These are phyloP conservation scores for Hirsutella rhossiliensis DNA, from an alignment of 2,329 filamentous ascomycete genomes.

Conservation along the genomic window DNA sequence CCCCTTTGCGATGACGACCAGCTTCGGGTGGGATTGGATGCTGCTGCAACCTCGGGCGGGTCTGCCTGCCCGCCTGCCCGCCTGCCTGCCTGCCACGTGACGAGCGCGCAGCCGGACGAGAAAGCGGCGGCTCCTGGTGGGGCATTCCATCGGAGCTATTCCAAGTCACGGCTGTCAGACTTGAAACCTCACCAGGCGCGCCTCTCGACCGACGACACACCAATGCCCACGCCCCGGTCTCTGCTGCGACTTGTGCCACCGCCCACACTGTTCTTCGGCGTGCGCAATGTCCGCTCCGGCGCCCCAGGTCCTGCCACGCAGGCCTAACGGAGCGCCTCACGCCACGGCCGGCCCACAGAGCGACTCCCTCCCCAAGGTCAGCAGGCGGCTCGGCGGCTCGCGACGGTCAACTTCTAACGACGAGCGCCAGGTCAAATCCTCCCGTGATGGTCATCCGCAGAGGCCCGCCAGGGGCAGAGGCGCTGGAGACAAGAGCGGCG, in stretches of 20 bases:
- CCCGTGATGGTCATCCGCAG: background rate
- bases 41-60: background rate
- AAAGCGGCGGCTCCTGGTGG: too few species aligned
- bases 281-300: conserved; percentile 24
- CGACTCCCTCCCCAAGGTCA: conserved; percentile 16
- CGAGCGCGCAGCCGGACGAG: too few species aligned
- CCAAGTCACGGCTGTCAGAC: background rate
- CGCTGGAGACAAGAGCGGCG: conserved; percentile 14
- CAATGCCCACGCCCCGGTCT: conserved; percentile 5
- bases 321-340: conserved; percentile 19
- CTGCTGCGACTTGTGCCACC: conserved; percentile 6
- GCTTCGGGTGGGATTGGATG: background rate
- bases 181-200: background rate
- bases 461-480: conserved; percentile 7
- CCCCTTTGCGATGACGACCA: background rate
- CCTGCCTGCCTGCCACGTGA: too few species aligned
- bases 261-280: conserved; percentile 11
- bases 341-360: conserved; percentile 1
- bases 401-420: background rate
- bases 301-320: conserved; percentile 23
- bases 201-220: conserved; percentile 1
- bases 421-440: conserved; percentile 5
- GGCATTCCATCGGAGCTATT: background rate
- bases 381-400: background rate
- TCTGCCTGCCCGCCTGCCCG: too few species aligned